phyloP scores from a whole-genome alignment of 805 yeast species.

The Yarrowia sp. region DNA sequence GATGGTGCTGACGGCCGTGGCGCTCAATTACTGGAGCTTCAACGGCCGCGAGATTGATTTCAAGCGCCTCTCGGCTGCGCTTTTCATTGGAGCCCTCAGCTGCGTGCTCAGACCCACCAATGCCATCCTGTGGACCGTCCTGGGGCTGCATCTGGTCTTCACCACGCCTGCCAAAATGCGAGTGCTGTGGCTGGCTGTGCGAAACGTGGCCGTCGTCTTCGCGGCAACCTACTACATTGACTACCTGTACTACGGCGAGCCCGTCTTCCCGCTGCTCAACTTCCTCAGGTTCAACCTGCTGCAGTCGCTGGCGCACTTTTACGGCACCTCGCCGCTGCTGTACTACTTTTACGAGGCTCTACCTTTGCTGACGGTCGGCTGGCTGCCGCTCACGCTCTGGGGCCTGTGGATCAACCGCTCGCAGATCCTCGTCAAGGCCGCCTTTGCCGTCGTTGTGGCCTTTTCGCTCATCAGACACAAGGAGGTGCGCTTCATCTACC shows the following conservation, averaged over 20 bases:
- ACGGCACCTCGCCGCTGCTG: constrained; percentile 81
- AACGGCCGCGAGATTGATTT: constrained; percentile 31
- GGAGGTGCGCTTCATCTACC: constrained; percentile 87
- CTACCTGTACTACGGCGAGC: constrained; percentile 51
- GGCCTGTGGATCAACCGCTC: constrained; percentile 41
- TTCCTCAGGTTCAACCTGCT: constrained; percentile 78
- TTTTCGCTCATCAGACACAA: constrained; percentile 78
- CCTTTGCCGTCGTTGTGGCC: constrained; percentile 47
- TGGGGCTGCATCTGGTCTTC: constrained; percentile 46
- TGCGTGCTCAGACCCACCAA: constrained; percentile 85
- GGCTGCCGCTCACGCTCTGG: constrained; percentile 57
- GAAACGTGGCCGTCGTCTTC: constrained; percentile 38
- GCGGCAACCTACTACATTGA: constrained; percentile 50
- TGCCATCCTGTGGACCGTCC: constrained; percentile 66
- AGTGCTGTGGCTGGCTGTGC: constrained; percentile 33
- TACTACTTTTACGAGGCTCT: constrained; percentile 81
- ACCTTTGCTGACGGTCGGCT: constrained; percentile 69
- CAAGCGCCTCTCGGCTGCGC: constrained; percentile 39
- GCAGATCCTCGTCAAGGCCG: constrained; percentile 35
- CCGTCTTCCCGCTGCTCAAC: constrained; percentile 61
- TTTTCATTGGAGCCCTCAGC: constrained; percentile 56
- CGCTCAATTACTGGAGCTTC: constrained; percentile 75
- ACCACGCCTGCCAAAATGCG: constrained; percentile 27
- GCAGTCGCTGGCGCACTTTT: constrained; percentile 70
- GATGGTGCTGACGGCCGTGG: constrained; percentile 62